Conservation (phyloP, 495 filamentous ascomycete genomes). For the Hypoxylon fuscum region DNA sequence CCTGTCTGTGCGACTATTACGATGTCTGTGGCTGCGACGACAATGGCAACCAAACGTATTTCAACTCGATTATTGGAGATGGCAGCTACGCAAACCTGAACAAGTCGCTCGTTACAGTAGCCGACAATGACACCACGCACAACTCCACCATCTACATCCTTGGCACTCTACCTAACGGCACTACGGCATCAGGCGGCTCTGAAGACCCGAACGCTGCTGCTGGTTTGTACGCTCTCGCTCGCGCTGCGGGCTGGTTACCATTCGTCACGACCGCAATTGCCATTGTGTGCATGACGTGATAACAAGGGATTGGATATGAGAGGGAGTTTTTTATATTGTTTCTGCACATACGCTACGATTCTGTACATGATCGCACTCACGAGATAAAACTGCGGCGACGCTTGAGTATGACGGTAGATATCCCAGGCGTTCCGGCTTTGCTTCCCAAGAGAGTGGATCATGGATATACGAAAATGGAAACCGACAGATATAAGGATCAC, state of each 20-base stretch:
- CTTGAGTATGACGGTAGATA: constrained; percentile 19
- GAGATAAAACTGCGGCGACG: constrained; percentile 6
- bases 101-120: constrained; percentile 68
- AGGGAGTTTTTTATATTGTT: background rate
- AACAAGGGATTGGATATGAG: background rate
- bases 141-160: constrained; percentile 75
- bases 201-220: constrained; percentile 53
- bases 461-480: background rate
- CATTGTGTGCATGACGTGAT: constrained; percentile 42
- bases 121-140: constrained; percentile 71
- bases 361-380: background rate
- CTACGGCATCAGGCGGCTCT: constrained; percentile 69
- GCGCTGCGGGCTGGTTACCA: constrained; percentile 69
- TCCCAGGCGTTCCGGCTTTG: constrained; percentile 15
- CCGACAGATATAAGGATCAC: background rate
- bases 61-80: constrained; percentile 69
- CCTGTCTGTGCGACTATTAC: constrained; percentile 77
- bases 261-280: constrained; percentile 64
- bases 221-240: constrained; percentile 48
- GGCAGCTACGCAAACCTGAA: constrained; percentile 67
- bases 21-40: constrained; percentile 81
- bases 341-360: constrained; percentile 12
- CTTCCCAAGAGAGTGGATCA: background rate
- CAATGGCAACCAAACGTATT: constrained; percentile 68
- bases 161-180: constrained; percentile 86